These are phyloP conservation scores for Lycium ferocissimum DNA, from an alignment of 257 asterid genomes.

Conservation along the genomic window DNA sequence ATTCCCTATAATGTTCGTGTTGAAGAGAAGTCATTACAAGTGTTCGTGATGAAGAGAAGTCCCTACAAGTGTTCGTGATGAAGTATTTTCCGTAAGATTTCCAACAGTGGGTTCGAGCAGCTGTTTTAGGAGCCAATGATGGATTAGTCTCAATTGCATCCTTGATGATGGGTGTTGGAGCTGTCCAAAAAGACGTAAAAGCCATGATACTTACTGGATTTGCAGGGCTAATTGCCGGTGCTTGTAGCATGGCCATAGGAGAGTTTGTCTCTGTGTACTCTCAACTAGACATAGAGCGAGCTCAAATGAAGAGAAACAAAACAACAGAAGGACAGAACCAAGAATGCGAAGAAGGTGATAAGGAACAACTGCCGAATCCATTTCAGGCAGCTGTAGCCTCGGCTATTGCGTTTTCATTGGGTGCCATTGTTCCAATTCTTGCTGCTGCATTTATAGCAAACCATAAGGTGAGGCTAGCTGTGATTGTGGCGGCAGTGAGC, in stretches of 20 bases:
- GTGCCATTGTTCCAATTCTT: conserved; percentile 24
- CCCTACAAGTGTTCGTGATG: too few relatives aligned
- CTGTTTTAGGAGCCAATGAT: conserved; percentile 46
- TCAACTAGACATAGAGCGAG: conserved; percentile 23
- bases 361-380: conserved; percentile 23
- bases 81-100: too few relatives aligned
- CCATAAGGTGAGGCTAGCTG: conserved; percentile 11
- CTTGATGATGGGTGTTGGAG: conserved; percentile 31
- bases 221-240: conserved; percentile 63
- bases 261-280: conserved; percentile 15
- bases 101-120: conserved; percentile 31
- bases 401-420: conserved; percentile 25
- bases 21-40: too few relatives aligned
- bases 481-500: conserved; percentile 25
- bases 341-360: background rate
- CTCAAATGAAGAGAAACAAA: background rate
- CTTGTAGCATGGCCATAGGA: conserved; percentile 35
- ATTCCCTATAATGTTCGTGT: too few relatives aligned
- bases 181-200: conserved; percentile 49
- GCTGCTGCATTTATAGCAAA: conserved; percentile 1
- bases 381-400: conserved; percentile 25
- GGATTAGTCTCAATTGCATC: conserved; percentile 28
- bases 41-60: too few relatives aligned
- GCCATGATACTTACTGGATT: conserved; percentile 62
- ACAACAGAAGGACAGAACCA: background rate